Percentiles rank a stretch among this genome's conserved stretches.
Evolutionary conservation across 2,329 filamentous ascomycete species (phyloP).

Genomic region (Lecanoromycetidae sp.): DNA sequence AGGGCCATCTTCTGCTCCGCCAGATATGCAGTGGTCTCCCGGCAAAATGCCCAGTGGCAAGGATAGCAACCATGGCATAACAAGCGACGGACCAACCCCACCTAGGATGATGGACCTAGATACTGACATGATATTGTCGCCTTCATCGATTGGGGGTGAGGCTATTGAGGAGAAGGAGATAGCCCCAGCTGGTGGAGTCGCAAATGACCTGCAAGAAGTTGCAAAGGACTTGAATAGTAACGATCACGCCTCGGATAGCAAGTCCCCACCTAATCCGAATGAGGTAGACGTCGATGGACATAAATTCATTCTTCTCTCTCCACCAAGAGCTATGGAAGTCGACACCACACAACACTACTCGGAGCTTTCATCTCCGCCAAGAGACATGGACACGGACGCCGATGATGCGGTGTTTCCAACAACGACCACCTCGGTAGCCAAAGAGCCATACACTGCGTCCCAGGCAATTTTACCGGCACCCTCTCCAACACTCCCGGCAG

Average conservation of each 20-base stretch:
- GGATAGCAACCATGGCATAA: neutral
- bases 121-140: slow-evolving; percentile 3
- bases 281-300: no score
- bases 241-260: neutral
- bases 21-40: slow-evolving; percentile 16
- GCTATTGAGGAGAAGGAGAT: slow-evolving; percentile 6
- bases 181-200: slow-evolving; percentile 9
- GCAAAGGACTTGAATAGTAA: slow-evolving; percentile 5
- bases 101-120: neutral
- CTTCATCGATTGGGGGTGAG: slow-evolving; percentile 2
- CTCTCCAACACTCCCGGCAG: slow-evolving; percentile 9
- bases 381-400: neutral
- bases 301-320: no score
- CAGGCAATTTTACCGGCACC: neutral
- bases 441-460: neutral
- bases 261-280: neutral
- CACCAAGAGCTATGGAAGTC: neutral
- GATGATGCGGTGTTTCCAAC: neutral
- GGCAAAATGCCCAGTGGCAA: neutral
- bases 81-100: neutral
- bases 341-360: neutral
- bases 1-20: slow-evolving; percentile 18
- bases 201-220: slow-evolving; percentile 10
- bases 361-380: neutral
- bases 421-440: neutral